Conservation (phyloP, 2,329 filamentous ascomycete species). For the Ophiostoma himal-ulmi region DNA sequence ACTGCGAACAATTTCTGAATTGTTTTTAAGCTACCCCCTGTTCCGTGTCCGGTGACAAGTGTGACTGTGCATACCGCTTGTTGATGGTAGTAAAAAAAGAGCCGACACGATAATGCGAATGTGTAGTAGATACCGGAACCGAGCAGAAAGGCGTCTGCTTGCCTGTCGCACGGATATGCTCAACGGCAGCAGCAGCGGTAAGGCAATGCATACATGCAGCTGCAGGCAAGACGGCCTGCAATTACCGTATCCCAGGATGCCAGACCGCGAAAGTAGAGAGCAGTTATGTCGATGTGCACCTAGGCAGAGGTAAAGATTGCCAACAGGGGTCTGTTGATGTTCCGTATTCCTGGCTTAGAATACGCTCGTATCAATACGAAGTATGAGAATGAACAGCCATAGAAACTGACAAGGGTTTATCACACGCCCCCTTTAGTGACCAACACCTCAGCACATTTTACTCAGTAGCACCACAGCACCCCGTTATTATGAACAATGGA, state of each 20-base stretch:
- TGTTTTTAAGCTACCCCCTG: not conserved
- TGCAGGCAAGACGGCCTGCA: not conserved
- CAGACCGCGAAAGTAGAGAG: not conserved
- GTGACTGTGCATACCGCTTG: slow-evolving; percentile 14
- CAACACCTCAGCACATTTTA: not conserved
- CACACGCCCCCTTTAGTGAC: not conserved
- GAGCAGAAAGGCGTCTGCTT: not conserved
- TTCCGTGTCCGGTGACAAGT: not conserved
- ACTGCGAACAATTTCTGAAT: not conserved
- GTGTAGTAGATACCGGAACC: not conserved
- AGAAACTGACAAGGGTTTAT: not conserved
- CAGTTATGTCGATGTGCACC: not conserved
- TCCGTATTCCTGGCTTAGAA: not conserved
- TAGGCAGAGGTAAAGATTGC: not conserved
- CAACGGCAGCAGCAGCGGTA: not conserved
- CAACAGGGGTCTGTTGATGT: not conserved
- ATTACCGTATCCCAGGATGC: not conserved
- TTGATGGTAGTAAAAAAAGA: slow-evolving; percentile 12
- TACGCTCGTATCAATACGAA: not conserved
- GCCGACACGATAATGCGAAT: not conserved
- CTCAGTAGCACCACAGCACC: not conserved
- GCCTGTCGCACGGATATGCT: not conserved
- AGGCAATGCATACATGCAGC: not conserved
- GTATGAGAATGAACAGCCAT: not conserved
- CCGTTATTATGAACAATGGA: not conserved